These are phyloP conservation scores for Penicillium riverlandense DNA, from an alignment of 495 filamentous ascomycete species.

Conservation along the genomic window DNA sequence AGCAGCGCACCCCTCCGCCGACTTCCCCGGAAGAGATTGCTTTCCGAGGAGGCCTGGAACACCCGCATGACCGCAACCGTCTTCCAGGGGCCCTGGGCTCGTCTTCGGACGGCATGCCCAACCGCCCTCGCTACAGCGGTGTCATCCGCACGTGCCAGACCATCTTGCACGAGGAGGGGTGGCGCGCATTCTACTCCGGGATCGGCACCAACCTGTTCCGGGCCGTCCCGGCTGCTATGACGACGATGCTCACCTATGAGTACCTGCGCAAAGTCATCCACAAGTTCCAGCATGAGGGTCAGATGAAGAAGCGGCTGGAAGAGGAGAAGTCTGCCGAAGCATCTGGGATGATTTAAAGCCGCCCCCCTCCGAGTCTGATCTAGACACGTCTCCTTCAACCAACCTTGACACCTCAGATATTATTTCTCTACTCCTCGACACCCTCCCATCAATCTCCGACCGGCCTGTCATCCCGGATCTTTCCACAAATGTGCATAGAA, in stretches of 20 bases:
- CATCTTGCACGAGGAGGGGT: constrained; percentile 86
- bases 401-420: not conserved
- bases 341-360: constrained; percentile 16
- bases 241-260: constrained; percentile 97
- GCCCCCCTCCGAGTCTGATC: not conserved
- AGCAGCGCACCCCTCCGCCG: constrained; percentile 50
- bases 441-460: not conserved
- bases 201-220: constrained; percentile 98
- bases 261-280: constrained; percentile 59
- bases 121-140: constrained; percentile 68
- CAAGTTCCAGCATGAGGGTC: constrained; percentile 43
- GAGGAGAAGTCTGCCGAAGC: constrained; percentile 7
- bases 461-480: no score
- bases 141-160: constrained; percentile 74
- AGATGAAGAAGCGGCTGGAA: constrained; percentile 23
- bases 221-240: constrained; percentile 89
- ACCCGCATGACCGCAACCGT: constrained; percentile 34
- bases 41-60: constrained; percentile 56
- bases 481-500: no score
- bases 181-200: constrained; percentile 93
- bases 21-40: constrained; percentile 47
- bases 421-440: not conserved
- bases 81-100: constrained; percentile 29
- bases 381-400: not conserved
- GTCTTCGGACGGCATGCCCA: constrained; percentile 50